Conservation (phyloP, 225 moss, liverwort and hornwort genomes). For the Asterella californica region DNA sequence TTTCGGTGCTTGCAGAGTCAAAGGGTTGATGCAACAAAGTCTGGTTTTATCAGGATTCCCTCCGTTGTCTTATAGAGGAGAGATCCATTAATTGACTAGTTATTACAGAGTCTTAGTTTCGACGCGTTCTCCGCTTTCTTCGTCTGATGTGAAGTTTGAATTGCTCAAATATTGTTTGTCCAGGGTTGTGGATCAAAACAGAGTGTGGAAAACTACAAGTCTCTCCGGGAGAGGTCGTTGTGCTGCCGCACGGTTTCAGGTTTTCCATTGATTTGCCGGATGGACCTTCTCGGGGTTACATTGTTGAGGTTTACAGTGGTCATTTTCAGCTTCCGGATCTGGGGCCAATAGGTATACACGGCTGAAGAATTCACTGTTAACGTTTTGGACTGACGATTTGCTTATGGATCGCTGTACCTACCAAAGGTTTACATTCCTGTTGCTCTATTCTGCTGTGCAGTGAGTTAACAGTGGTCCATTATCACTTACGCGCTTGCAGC, state of each 20-base stretch:
- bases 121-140: not conserved
- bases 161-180: not conserved
- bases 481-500: not conserved
- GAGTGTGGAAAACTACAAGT: conserved; percentile 88
- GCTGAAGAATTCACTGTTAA: not conserved
- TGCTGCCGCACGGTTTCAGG: conserved; percentile 76
- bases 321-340: conserved; percentile 96
- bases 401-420: not conserved
- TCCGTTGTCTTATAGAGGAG: too few species aligned
- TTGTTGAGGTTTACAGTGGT: conserved; percentile 82
- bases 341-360: conserved; percentile 72
- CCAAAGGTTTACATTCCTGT: not conserved
- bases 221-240: conserved; percentile 78
- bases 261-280: conserved; percentile 83
- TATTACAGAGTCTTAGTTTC: too few species aligned
- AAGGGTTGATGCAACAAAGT: not conserved
- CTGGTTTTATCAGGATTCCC: not conserved
- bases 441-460: too few species aligned
- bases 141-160: not conserved
- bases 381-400: not conserved
- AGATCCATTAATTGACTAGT: too few species aligned
- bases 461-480: not conserved
- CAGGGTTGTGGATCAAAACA: conserved; percentile 88
- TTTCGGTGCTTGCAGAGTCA: not conserved
- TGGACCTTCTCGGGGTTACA: conserved; percentile 87